Evolutionary conservation across 805 yeast genomes (phyloP).

Genomic region (Scheffersomyces coipomensis): DNA sequence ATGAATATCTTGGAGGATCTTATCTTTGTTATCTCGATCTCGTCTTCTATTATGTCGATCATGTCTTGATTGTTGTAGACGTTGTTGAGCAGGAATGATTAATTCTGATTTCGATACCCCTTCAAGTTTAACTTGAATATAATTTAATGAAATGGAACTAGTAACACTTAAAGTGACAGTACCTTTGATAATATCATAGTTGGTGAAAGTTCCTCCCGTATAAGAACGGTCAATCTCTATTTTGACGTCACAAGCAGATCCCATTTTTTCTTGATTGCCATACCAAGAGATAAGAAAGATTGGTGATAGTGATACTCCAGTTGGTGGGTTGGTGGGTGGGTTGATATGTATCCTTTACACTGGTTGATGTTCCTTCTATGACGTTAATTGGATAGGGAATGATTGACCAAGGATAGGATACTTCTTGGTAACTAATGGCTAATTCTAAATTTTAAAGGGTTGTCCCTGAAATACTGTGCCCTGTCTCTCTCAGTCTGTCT

Average conservation of each 20-base stretch:
- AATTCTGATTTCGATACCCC: slow-evolving; percentile 45
- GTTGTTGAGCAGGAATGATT: slow-evolving; percentile 19
- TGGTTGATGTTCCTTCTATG: too few relatives aligned
- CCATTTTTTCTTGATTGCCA: too few relatives aligned
- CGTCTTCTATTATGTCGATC: slow-evolving; percentile 8
- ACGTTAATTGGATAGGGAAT: too few relatives aligned
- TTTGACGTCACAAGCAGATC: slow-evolving; percentile 19
- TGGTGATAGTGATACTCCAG: background rate
- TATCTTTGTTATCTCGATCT: slow-evolving; percentile 16
- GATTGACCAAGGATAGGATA: too few relatives aligned
- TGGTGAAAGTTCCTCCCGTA: slow-evolving; percentile 45
- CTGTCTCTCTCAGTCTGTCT: too few relatives aligned
- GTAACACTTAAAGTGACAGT: slow-evolving; percentile 36
- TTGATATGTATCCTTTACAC: too few relatives aligned
- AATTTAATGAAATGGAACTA: slow-evolving; percentile 41
- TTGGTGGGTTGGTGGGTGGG: background rate
- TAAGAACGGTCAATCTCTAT: slow-evolving; percentile 31
- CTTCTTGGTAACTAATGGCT: too few relatives aligned
- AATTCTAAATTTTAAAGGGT: too few relatives aligned
- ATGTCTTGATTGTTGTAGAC: too few relatives aligned
- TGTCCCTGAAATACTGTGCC: too few relatives aligned
- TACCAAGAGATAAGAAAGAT: background rate
- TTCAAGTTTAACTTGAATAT: slow-evolving; percentile 52
- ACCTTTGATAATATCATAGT: slow-evolving; percentile 44
- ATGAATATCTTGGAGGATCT: slow-evolving; percentile 36